Percentiles rank a stretch among this genome's conserved stretches.
phyloP scores from a whole-genome alignment of 2,329 filamentous ascomycete genomes.

The Phyllosticta paracitricarpa region DNA sequence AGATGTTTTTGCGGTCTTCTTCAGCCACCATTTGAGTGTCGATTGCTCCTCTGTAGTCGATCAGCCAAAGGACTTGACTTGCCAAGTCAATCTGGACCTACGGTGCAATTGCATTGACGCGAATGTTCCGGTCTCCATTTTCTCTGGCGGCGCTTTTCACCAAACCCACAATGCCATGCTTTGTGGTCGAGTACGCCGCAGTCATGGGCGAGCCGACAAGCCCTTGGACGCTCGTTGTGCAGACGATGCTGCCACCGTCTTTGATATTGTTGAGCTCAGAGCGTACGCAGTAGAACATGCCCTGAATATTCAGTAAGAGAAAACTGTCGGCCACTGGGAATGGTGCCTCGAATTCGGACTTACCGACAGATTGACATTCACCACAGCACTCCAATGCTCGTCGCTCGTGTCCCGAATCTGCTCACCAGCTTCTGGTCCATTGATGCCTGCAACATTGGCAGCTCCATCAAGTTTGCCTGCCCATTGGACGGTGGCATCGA shows the following conservation, averaged over 20 bases:
- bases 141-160: constrained; percentile 29
- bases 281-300: constrained; percentile 13
- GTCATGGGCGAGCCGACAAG: constrained; percentile 27
- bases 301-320: not conserved
- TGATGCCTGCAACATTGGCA: constrained; percentile 34
- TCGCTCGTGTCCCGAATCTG: constrained; percentile 27
- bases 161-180: constrained; percentile 16
- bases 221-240: constrained; percentile 40
- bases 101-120: constrained; percentile 33
- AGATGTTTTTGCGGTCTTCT: not conserved
- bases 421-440: constrained; percentile 18
- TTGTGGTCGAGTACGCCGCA: constrained; percentile 11
- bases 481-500: constrained; percentile 20
- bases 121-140: constrained; percentile 22
- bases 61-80: not conserved
- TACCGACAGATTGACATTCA: constrained; percentile 25
- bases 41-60: constrained; percentile 11
- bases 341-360: constrained; percentile 3
- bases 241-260: constrained; percentile 22
- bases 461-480: constrained; percentile 30
- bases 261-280: constrained; percentile 26
- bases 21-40: constrained; percentile 18
- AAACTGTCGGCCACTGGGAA: not conserved
- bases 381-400: constrained; percentile 24
- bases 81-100: constrained; percentile 16